A percentile compares a stretch with the other conserved stretches of the same genome.
phyloP scores from a whole-genome alignment of 441 rosid genomes.

The Flueggea neowawraea region DNA sequence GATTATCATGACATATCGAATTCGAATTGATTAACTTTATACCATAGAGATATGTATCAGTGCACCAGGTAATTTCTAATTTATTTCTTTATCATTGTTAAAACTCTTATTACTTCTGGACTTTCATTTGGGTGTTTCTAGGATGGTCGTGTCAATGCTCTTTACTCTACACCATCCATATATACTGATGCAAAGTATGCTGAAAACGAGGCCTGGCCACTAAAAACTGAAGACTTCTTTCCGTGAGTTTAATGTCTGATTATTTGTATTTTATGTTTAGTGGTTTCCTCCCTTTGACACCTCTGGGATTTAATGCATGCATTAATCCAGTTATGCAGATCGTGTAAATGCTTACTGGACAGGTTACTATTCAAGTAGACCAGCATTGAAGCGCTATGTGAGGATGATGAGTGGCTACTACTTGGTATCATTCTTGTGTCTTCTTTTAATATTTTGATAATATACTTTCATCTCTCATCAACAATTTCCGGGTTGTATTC shows the following conservation, averaged over 20 bases:
- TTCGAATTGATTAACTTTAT: neutral
- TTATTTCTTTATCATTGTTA: slow-evolving; percentile 1
- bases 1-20: neutral
- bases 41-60: neutral
- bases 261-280: neutral
- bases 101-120: slow-evolving; percentile 7
- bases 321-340: slow-evolving; percentile 85
- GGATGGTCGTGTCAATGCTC: slow-evolving; percentile 99
- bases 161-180: slow-evolving; percentile 96
- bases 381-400: slow-evolving; percentile 91
- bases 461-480: slow-evolving; percentile 1
- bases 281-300: slow-evolving; percentile 15
- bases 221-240: slow-evolving; percentile 86
- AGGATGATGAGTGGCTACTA: slow-evolving; percentile 94
- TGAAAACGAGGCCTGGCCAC: slow-evolving; percentile 76
- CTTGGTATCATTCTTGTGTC: slow-evolving; percentile 50
- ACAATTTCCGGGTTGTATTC: slow-evolving; percentile 11
- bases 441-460: slow-evolving; percentile 7
- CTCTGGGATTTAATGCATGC: slow-evolving; percentile 21
- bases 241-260: slow-evolving; percentile 67
- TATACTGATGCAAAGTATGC: slow-evolving; percentile 99
- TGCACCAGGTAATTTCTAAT: neutral
- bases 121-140: slow-evolving; percentile 23
- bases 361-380: slow-evolving; percentile 95
- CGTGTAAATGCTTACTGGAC: slow-evolving; percentile 97